phyloP scores from a whole-genome alignment of 257 asterid species.

The Solanum habrochaites region DNA sequence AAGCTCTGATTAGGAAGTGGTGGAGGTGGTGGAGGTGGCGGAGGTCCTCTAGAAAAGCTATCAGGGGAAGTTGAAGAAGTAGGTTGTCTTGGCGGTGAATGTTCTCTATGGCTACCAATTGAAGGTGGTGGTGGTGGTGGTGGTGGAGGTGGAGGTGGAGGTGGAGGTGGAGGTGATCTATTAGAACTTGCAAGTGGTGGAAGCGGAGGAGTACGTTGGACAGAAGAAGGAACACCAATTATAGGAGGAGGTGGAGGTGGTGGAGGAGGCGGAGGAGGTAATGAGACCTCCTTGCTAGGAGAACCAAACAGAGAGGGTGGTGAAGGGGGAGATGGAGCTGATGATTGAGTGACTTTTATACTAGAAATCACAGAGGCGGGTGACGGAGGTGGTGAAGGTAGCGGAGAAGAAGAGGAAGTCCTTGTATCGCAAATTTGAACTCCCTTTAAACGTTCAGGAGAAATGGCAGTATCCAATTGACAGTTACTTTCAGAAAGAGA shows the following conservation, averaged over 20 bases:
- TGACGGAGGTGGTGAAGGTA: conserved; percentile 8
- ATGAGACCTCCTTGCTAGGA: conserved; percentile 1
- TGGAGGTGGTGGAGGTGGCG: conserved; percentile 17
- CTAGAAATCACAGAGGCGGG: conserved; percentile 13
- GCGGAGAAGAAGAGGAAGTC: conserved; percentile 16
- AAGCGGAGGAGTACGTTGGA: neutral
- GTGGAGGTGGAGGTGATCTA: conserved; percentile 5
- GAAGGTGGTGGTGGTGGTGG: conserved; percentile 5
- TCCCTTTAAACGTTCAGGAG: conserved; percentile 17
- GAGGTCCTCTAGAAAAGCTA: conserved; percentile 10
- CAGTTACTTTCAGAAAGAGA: conserved; percentile 19
- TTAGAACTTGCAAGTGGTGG: neutral
- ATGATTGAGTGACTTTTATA: conserved; percentile 6
- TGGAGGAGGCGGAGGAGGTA: conserved; percentile 7
- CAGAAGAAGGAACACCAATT: neutral
- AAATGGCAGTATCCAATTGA: conserved; percentile 23
- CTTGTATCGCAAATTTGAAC: conserved; percentile 13
- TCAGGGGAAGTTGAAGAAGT: conserved; percentile 12
- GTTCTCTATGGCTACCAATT: conserved; percentile 4
- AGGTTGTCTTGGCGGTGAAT: conserved; percentile 10
- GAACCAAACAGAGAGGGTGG: neutral
- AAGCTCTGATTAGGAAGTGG: conserved; percentile 1
- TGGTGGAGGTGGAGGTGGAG: too few species aligned
- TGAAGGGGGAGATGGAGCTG: conserved; percentile 5
- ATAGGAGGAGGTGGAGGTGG: neutral